Evolutionary conservation across 1,284 basidiomycete species (phyloP).

Genomic region (Takashimella koratensis): DNA sequence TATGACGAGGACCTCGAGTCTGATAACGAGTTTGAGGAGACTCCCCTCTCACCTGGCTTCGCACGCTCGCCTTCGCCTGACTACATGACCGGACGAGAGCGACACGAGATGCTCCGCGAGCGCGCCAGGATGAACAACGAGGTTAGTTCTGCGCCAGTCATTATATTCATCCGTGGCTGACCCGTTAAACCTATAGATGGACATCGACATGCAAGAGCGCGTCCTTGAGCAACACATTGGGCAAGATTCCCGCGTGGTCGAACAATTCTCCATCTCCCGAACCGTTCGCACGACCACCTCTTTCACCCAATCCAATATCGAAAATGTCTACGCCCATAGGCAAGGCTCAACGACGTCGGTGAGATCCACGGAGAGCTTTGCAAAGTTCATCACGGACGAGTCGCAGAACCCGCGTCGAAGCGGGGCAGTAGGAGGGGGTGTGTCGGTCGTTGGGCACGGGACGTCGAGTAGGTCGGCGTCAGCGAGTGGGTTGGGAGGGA

Average conservation of each 20-base stretch:
- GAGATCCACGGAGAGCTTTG: constrained; percentile 13
- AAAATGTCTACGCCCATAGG: neutral
- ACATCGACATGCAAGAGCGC: constrained; percentile 9
- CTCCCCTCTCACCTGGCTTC: constrained; percentile 4
- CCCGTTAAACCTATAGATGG: too few relatives aligned
- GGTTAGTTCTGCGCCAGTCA: constrained; percentile 12
- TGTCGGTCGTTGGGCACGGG: constrained; percentile 23
- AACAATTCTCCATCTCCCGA: constrained; percentile 13
- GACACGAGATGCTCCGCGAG: constrained; percentile 14
- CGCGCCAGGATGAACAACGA: constrained; percentile 21
- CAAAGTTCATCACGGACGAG: constrained; percentile 28
- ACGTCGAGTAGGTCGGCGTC: neutral
- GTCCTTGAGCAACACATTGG: constrained; percentile 8
- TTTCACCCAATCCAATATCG: neutral
- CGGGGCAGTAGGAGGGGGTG: constrained; percentile 13
- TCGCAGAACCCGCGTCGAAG: constrained; percentile 22
- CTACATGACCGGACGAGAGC: constrained; percentile 10
- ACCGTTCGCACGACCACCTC: constrained; percentile 1
- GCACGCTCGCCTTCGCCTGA: neutral
- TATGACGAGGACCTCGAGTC: constrained; percentile 31
- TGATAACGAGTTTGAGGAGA: constrained; percentile 35
- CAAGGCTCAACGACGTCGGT: neutral
- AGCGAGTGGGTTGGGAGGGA: neutral
- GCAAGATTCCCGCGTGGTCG: constrained; percentile 6
- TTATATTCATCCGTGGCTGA: too few relatives aligned